Evolutionary conservation across 2,329 filamentous ascomycete species (phyloP).

Genomic region (Botrytis porri): DNA sequence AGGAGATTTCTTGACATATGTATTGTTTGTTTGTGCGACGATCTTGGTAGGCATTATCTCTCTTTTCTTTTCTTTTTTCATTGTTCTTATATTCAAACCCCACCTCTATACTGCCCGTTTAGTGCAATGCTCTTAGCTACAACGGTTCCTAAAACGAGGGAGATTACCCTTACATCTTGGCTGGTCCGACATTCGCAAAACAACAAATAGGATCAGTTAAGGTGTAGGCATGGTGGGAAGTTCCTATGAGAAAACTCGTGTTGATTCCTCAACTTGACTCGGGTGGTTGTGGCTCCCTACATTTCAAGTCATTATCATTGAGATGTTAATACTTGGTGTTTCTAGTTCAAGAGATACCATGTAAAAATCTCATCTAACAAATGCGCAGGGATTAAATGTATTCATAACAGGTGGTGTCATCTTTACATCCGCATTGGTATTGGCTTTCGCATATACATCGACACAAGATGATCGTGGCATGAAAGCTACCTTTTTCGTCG

Average conservation of each 20-base stretch:
- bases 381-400: conserved; percentile 48
- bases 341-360: conserved; percentile 21
- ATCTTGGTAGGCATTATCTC: conserved; percentile 58
- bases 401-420: conserved; percentile 48
- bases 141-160: conserved; percentile 59
- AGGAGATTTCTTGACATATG: conserved; percentile 65
- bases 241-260: conserved; percentile 50
- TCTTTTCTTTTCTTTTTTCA: conserved; percentile 22
- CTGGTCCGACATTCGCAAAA: conserved; percentile 52
- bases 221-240: conserved; percentile 56
- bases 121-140: conserved; percentile 50
- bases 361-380: conserved; percentile 34
- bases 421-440: conserved; percentile 64
- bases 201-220: conserved; percentile 48
- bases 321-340: conserved; percentile 23
- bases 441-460: conserved; percentile 80
- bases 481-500: conserved; percentile 74
- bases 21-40: conserved; percentile 57
- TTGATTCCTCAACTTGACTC: conserved; percentile 38
- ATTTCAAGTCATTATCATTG: conserved; percentile 29
- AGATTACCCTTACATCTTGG: conserved; percentile 55
- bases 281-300: conserved; percentile 42
- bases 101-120: conserved; percentile 62
- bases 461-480: conserved; percentile 79
- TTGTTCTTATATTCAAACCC: conserved; percentile 40